Evolutionary conservation across 1,284 basidiomycete genomes (phyloP), one percentile per base, ranked within the genome.

Genomic region (Psilocybe mexicana): DNA sequence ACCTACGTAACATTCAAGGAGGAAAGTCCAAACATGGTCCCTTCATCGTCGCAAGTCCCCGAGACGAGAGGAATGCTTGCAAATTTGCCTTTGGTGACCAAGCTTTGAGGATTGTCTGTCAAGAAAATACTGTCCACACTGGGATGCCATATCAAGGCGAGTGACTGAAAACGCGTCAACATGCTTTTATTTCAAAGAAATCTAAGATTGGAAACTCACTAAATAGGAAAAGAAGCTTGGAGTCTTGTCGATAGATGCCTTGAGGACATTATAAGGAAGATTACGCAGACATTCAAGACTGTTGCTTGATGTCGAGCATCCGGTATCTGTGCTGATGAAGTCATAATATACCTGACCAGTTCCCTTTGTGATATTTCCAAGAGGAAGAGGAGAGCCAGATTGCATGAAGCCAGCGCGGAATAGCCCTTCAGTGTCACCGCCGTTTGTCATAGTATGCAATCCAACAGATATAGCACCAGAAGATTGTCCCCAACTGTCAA

Each of bases 351-450:
- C 48, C 61, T 80, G 74, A 26, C 72, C 76, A 30, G 68, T 66
- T 38, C 72, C 76, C 36, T 69, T 65, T 2, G 74, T 72, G 47
- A 82, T 76, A 43, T 74, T 73, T 7, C 74, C 74, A 40, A 76
- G 68, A 3, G 79, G 78, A 7, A 74, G 67, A 0, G 78, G 76
- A 0, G 78, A 72, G 3, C 82, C 82, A 3, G 81, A 83, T 63
- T 80, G 67, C 82, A 84, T 81, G 64, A 82, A 77, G 3, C 70
- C 81, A 3, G 70, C 80, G 8, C 76, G 78, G 72, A 84, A 85
- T 2, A 84, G 67, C 1, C 78, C 79, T 55, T 79, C 73, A 12
- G 65, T 69, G 61, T 83, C 67, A 0, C 81, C 82, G 8, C 72
- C 72, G 62, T 84, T 80, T 11, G 77, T 70, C 14, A 84, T 57